Percentiles rank a stretch among this genome's conserved stretches.
Evolutionary conservation across 768 basidiomycete genomes (phyloP).

Genomic region (Mycena kentingensis): DNA sequence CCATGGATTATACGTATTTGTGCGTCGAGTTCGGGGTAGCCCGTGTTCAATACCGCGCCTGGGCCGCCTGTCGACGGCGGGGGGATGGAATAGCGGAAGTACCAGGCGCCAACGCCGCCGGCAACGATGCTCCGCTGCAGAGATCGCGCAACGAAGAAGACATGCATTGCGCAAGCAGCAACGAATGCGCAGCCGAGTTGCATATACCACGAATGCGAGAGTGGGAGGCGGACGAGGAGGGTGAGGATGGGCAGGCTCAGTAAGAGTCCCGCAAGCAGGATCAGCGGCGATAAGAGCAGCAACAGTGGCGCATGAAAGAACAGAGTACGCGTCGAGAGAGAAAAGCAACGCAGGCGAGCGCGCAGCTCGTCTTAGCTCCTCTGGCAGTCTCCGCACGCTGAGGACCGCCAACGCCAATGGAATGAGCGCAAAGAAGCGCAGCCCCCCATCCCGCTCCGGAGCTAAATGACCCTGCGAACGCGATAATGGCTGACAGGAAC

Average conservation of each 20-base stretch:
- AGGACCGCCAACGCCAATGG: conserved; percentile 70
- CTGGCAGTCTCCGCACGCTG: conserved; percentile 69
- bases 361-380: conserved; percentile 65
- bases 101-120: conserved; percentile 90
- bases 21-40: conserved; percentile 64
- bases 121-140: conserved; percentile 74
- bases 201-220: conserved; percentile 78
- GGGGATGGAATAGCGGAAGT: conserved; percentile 47
- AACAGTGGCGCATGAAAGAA: conserved; percentile 68
- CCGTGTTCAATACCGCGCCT: conserved; percentile 26
- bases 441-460: conserved; percentile 38
- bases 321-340: conserved; percentile 69
- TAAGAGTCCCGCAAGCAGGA: conserved; percentile 68
- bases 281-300: conserved; percentile 69
- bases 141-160: conserved; percentile 69
- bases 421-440: conserved; percentile 77
- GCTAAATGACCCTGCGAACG: conserved; percentile 57
- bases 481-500: conserved; percentile 76
- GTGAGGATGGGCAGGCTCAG: conserved; percentile 79
- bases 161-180: conserved; percentile 91
- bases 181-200: conserved; percentile 74
- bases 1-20: conserved; percentile 58
- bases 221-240: conserved; percentile 72
- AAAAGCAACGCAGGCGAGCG: conserved; percentile 64
- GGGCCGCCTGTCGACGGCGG: not conserved